A percentile compares a stretch with the other conserved stretches of the same genome.
phyloP scores from a whole-genome alignment of 768 basidiomycete species.

The Melanogaster broomeanus region DNA sequence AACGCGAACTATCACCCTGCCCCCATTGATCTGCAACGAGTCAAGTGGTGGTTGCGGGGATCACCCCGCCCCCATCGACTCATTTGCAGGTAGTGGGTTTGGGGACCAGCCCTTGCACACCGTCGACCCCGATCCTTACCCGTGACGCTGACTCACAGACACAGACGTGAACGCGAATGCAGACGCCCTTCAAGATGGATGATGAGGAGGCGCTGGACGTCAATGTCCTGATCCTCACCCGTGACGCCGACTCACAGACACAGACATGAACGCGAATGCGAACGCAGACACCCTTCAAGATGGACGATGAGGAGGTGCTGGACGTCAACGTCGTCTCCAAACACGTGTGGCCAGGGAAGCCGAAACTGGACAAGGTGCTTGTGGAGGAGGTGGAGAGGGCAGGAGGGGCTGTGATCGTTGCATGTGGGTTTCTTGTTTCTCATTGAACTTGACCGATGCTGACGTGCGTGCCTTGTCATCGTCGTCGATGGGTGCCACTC shows the following conservation, averaged over 20 bases:
- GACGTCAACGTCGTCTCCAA: slow-evolving; percentile 64
- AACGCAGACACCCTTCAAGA: slow-evolving; percentile 39
- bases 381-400: slow-evolving; percentile 63
- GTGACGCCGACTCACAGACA: neutral
- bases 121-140: neutral
- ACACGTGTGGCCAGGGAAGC: slow-evolving; percentile 64
- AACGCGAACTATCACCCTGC: too few relatives aligned
- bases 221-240: slow-evolving; percentile 14
- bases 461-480: neutral
- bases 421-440: slow-evolving; percentile 50
- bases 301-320: slow-evolving; percentile 58
- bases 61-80: too few relatives aligned
- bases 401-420: slow-evolving; percentile 60
- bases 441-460: slow-evolving; percentile 4
- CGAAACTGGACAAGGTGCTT: slow-evolving; percentile 60
- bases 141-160: too few relatives aligned
- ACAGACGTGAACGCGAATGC: too few relatives aligned
- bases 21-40: too few relatives aligned
- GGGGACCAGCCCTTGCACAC: too few relatives aligned
- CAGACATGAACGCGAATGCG: too few relatives aligned
- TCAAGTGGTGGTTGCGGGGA: too few relatives aligned
- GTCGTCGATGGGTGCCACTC: too few relatives aligned
- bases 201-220: slow-evolving; percentile 62
- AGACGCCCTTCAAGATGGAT: too few relatives aligned
- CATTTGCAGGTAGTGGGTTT: too few relatives aligned